These are phyloP conservation scores for Phytophthora syringae DNA, from an alignment of 352 stramenopile species.

Conservation along the genomic window DNA sequence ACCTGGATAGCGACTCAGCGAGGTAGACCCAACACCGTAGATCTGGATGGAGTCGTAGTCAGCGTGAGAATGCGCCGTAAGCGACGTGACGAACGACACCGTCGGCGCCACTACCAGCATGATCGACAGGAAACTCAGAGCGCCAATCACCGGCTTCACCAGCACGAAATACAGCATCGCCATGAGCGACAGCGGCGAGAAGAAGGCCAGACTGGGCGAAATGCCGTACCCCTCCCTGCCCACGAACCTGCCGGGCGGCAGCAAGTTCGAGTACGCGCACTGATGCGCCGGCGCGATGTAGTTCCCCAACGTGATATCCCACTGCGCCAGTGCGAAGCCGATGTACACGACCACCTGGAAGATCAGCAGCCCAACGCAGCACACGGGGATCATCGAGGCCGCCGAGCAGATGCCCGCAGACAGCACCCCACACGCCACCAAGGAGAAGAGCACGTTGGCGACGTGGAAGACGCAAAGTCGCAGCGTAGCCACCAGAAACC, in stretches of 20 bases:
- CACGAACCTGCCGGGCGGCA: slow-evolving; percentile 23
- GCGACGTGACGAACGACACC: slow-evolving; percentile 35
- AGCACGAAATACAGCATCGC: slow-evolving; percentile 73
- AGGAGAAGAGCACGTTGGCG: slow-evolving; percentile 61
- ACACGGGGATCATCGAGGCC: slow-evolving; percentile 60
- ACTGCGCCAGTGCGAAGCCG: slow-evolving; percentile 57
- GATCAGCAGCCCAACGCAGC: slow-evolving; percentile 69
- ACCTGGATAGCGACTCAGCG: slow-evolving; percentile 24
- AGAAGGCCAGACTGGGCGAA: slow-evolving; percentile 48
- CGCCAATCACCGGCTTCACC: slow-evolving; percentile 59
- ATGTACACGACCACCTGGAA: slow-evolving; percentile 68
- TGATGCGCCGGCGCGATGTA: slow-evolving; percentile 42
- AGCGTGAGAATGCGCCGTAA: slow-evolving; percentile 14
- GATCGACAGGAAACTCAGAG: slow-evolving; percentile 43
- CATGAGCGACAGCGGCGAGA: slow-evolving; percentile 72
- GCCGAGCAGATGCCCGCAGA: slow-evolving; percentile 48
- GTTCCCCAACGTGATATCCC: slow-evolving; percentile 61
- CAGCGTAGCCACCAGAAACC: slow-evolving; percentile 41
- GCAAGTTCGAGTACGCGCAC: slow-evolving; percentile 45
- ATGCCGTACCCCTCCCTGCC: slow-evolving; percentile 37
- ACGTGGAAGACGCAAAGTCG: slow-evolving; percentile 64
- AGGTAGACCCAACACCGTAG: slow-evolving; percentile 24
- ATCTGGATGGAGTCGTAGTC: slow-evolving; percentile 29
- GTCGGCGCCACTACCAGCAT: slow-evolving; percentile 39
- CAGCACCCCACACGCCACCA: slow-evolving; percentile 52